Evolutionary conservation across 2,329 filamentous ascomycete species (phyloP).

Genomic region (Botryotinia convoluta): DNA sequence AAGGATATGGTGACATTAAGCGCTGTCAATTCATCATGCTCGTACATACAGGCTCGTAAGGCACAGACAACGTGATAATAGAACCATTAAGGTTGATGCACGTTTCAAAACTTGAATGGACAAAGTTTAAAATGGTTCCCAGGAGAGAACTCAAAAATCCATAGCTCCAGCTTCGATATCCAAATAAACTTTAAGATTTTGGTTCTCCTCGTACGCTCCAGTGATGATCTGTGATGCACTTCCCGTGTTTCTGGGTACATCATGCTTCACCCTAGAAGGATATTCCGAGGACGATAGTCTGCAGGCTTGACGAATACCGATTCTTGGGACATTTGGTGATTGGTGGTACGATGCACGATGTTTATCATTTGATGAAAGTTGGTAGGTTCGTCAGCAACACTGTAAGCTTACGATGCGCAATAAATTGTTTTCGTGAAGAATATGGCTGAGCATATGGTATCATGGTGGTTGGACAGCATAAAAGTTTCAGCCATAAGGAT

Average conservation of each 20-base stretch:
- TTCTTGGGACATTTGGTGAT: background rate
- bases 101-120: background rate
- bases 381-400: background rate
- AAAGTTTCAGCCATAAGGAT: slow-evolving; percentile 6
- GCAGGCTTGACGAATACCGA: slow-evolving; percentile 14
- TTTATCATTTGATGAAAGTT: background rate
- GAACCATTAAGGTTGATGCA: background rate
- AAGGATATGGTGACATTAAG: background rate
- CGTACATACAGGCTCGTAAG: background rate
- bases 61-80: background rate
- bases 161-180: background rate
- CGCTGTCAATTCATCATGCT: slow-evolving; percentile 1
- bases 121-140: background rate
- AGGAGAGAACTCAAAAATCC: background rate
- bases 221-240: background rate
- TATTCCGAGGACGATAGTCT: background rate
- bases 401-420: slow-evolving; percentile 6
- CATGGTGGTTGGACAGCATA: slow-evolving; percentile 2
- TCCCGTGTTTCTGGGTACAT: slow-evolving; percentile 5
- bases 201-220: background rate
- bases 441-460: background rate
- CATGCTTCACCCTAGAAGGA: slow-evolving; percentile 2
- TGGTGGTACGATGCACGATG: background rate
- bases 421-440: background rate
- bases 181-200: background rate